Evolutionary conservation across 1,284 basidiomycete genomes (phyloP).

Genomic region (Waitea zeae): DNA sequence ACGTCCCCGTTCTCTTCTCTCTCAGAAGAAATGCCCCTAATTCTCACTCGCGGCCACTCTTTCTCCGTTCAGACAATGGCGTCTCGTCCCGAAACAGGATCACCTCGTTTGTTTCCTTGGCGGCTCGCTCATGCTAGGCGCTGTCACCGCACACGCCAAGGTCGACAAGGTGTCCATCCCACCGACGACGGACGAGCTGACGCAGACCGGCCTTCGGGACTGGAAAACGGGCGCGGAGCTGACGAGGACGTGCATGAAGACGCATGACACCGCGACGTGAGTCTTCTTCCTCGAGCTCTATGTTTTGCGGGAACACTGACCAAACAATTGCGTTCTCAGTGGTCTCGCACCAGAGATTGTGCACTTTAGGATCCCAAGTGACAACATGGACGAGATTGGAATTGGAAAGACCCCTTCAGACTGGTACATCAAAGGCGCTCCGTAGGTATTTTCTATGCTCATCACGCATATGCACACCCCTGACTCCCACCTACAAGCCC

Average conservation of each 20-base stretch:
- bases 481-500: conserved; percentile 87
- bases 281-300: conserved; percentile 14
- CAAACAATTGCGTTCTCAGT: conserved; percentile 17
- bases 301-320: background rate
- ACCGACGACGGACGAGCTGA: conserved; percentile 37
- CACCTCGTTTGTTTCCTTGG: conserved; percentile 94
- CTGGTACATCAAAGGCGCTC: conserved; percentile 78
- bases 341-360: conserved; percentile 76
- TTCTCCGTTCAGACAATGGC: conserved; percentile 39
- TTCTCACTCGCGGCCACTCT: conserved; percentile 5
- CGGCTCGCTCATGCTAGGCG: conserved; percentile 82
- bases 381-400: conserved; percentile 21
- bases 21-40: too few species aligned
- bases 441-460: conserved; percentile 28
- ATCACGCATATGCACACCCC: too few species aligned
- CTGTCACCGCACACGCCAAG: conserved; percentile 48
- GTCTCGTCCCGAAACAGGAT: conserved; percentile 76
- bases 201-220: conserved; percentile 46
- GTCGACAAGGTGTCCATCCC: conserved; percentile 35
- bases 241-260: conserved; percentile 76
- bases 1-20: conserved; percentile 10
- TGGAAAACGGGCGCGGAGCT: conserved; percentile 73
- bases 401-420: conserved; percentile 28
- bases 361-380: conserved; percentile 47
- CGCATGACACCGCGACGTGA: conserved; percentile 74